Base-by-base conservation (phyloP, 257 asterid species). In the Cinchona pubescens region DNA sequence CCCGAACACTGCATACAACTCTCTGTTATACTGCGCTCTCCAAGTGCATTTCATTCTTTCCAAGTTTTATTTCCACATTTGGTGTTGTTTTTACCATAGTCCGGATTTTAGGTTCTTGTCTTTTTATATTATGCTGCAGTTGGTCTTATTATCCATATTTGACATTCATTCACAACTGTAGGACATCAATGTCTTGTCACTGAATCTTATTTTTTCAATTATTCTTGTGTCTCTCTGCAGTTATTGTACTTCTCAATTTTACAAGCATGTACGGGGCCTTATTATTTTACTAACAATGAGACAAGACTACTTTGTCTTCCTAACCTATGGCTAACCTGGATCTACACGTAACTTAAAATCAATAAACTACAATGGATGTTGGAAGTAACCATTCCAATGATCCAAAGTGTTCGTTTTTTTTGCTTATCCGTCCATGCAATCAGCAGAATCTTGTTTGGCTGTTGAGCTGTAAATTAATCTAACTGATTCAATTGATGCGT, bases 1-100 rank as follows among this genome's bases (percentile, higher is more conserved):
- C n/a, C n/a, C n/a, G n/a, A n/a, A n/a, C n/a, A n/a, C n/a, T n/a
- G n/a, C n/a, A n/a, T n/a, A n/a, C n/a, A n/a, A n/a, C n/a, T n/a
- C n/a, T n/a, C n/a, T n/a, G n/a, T n/a, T n/a, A n/a, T n/a, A n/a
- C n/a, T n/a, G n/a, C n/a, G n/a, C n/a, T n/a, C n/a, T n/a, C n/a
- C n/a, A n/a, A n/a, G n/a, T 42, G 45, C 61, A 46, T 51, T 51
- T 18, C 72, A 69, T 70, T 18, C 15, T 71, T 34, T 51, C 38
- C 25, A 49, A 19, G 16, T 61, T 34, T 27, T 45, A 15, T 62
- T 62, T 46, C 35, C 16, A 55, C 45, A 55, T 35, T 7, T 27
- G 34, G 10, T 37, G 7, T 14, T 38, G 21, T 42, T 59, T 73
- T n/a, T 60, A 4, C 70, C 38, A 19, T 9, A 30, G 15, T 63